Conservation (phyloP, 306 rosid genomes). For the Sphenostylis stenocarpa region DNA sequence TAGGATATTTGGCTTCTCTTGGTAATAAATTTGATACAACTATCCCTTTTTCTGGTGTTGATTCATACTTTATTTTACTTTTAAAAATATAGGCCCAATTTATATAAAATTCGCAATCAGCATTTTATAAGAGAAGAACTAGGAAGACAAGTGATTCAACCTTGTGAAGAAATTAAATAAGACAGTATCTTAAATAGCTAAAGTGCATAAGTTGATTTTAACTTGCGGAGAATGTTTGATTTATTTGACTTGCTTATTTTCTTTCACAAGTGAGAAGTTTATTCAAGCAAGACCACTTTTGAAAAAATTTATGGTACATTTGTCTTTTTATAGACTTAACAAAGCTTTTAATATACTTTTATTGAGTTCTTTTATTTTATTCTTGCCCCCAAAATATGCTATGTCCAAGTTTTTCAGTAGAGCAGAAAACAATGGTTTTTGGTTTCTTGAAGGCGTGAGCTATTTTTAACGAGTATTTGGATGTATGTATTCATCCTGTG, state of each 20-base stretch:
- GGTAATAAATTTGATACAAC: not conserved
- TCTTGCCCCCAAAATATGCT: not conserved
- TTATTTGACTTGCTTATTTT: not conserved
- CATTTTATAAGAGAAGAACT: not conserved
- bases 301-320: too few species aligned
- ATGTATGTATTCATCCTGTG: not conserved
- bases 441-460: constrained; percentile 12
- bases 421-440: not conserved
- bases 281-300: not conserved
- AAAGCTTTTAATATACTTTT: not conserved
- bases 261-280: not conserved
- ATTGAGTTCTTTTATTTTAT: not conserved
- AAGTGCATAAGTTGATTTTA: not conserved
- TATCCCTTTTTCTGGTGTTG: constrained; percentile 1
- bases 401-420: not conserved
- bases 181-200: not conserved
- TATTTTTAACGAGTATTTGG: not conserved
- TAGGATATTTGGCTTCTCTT: not conserved
- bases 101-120: not conserved
- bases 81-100: not conserved
- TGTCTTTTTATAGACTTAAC: not conserved
- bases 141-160: not conserved
- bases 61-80: constrained; percentile 1
- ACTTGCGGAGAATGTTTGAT: not conserved
- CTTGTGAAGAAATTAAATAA: not conserved